Percentiles rank a stretch among this genome's conserved stretches.
Conservation (phyloP, 2,329 filamentous ascomycete genomes). For the Dryadomyces quercivorus region DNA sequence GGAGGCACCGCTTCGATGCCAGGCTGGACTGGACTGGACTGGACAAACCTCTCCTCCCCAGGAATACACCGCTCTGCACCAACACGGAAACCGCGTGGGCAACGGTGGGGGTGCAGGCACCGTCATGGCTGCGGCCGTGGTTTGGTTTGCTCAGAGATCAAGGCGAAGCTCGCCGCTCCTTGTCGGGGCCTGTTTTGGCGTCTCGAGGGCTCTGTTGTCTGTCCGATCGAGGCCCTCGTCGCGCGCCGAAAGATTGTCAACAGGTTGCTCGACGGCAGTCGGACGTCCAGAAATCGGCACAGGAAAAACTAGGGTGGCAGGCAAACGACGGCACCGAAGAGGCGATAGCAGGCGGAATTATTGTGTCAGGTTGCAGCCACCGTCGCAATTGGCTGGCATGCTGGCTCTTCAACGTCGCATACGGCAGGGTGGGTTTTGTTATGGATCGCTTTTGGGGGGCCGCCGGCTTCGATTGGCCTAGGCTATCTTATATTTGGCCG, state of each 20-base stretch:
- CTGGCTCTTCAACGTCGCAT: background rate
- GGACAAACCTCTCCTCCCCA: constrained; percentile 69
- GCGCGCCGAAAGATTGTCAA: background rate
- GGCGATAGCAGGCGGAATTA: background rate
- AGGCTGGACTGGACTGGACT: too few relatives aligned
- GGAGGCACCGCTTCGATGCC: too few relatives aligned
- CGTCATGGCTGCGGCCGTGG: constrained; percentile 1
- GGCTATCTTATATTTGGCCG: background rate
- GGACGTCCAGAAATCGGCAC: background rate
- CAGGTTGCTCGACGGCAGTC: background rate
- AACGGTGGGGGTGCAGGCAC: constrained; percentile 31
- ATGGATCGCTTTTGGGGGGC: background rate
- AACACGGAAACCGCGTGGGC: constrained; percentile 75
- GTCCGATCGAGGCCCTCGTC: too few relatives aligned
- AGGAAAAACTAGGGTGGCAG: background rate
- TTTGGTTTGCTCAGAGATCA: background rate
- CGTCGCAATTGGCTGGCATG: constrained; percentile 1
- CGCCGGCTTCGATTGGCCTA: background rate
- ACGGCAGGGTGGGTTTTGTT: background rate
- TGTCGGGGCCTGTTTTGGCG: background rate
- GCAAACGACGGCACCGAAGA: background rate
- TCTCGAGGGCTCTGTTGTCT: background rate
- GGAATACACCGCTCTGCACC: constrained; percentile 83
- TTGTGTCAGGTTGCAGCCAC: background rate
- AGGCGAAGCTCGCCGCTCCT: background rate